Percentiles rank a stretch among this genome's conserved stretches.
These are phyloP conservation scores for Endogone sp. DNA, from an alignment of 192 early-diverging fungal genomes.

Conservation along the genomic window DNA sequence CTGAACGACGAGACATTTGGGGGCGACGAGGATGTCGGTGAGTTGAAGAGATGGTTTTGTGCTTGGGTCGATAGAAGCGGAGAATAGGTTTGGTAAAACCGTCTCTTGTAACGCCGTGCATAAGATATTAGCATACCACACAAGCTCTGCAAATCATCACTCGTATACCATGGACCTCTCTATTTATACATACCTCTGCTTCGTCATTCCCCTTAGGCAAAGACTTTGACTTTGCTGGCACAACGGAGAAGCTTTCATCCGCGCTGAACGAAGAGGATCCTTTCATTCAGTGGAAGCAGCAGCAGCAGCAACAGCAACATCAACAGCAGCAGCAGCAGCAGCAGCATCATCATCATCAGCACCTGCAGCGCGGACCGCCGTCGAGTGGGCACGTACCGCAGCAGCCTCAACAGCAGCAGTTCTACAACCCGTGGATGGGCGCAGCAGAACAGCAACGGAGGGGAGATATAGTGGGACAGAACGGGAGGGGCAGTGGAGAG, in stretches of 20 bases:
- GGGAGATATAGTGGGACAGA: too few relatives aligned
- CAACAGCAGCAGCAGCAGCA: slow-evolving; percentile 11
- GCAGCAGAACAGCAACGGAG: too few relatives aligned
- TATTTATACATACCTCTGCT: too few relatives aligned
- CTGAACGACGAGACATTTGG: slow-evolving; percentile 77
- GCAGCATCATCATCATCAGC: slow-evolving; percentile 18
- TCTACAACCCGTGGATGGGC: slow-evolving; percentile 6
- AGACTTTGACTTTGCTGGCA: slow-evolving; percentile 73
- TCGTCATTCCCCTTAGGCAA: slow-evolving; percentile 25
- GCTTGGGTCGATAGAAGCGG: slow-evolving; percentile 9
- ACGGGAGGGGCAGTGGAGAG: too few relatives aligned
- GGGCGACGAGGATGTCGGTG: slow-evolving; percentile 26
- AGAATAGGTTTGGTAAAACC: too few relatives aligned
- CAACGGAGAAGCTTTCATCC: slow-evolving; percentile 45
- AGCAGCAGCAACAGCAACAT: slow-evolving; percentile 10
- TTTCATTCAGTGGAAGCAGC: slow-evolving; percentile 36
- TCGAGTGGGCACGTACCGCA: slow-evolving; percentile 9
- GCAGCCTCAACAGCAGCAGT: slow-evolving; percentile 13
- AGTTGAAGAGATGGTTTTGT: not conserved
- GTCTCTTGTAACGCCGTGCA: too few relatives aligned
- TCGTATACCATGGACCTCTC: too few relatives aligned
- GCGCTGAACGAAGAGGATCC: slow-evolving; percentile 47
- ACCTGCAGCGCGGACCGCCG: slow-evolving; percentile 6
- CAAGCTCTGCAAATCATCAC: too few relatives aligned
- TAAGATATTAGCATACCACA: too few relatives aligned